Base-by-base conservation (phyloP, 805 yeast genomes). In the Pichia sporocuriosa region DNA sequence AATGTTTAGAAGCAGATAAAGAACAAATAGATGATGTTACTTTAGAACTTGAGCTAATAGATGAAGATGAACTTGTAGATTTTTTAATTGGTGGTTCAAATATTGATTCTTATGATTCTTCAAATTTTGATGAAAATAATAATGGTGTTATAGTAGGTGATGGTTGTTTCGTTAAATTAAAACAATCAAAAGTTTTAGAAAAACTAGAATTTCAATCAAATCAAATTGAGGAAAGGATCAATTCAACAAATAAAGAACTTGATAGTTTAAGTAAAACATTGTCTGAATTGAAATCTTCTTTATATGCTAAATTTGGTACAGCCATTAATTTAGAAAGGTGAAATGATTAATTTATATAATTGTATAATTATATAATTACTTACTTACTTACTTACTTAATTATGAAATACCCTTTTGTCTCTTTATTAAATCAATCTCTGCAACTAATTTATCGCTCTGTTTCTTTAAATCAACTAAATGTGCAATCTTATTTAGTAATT, bases 231-330 rank as follows among this genome's bases (percentile, higher is more conserved):
- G 59, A 40, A 3, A 67, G 68, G 35, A 73, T 88, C 19, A 68
- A 61, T 1, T 56, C 55, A 2, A 51, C 75, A 21, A 78, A 77
- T 29, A 53, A 57, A 3, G 58, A 71, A 45, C 67, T 84, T 26
- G 75, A 69, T 2, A 68, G 58, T 1, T 65, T 81, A 27, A 80
- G 79, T 45, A 71, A 68, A 4, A 65, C 73, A 44, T 67, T 90
- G 61, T 60, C 62, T 9, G 72, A 61, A 23, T 71, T 90, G 54
- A 90, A 90, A 65, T 72, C 75, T 26, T 70, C 69, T n/a, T 67
- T 90, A 42, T 93, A 90, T 56, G 86, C 85, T 15, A 87, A 84
- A 60, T 93, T 90, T 57, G 98, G 97, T 21, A 76, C 75, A 52
- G 79, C 86, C 44, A 93, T 90, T 57, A 89, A 89, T 58, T 66